A percentile compares a stretch with the other conserved stretches of the same genome.
phyloP scores from a whole-genome alignment of 169 alveolate species.

The Toxoplasma gondii region DNA sequence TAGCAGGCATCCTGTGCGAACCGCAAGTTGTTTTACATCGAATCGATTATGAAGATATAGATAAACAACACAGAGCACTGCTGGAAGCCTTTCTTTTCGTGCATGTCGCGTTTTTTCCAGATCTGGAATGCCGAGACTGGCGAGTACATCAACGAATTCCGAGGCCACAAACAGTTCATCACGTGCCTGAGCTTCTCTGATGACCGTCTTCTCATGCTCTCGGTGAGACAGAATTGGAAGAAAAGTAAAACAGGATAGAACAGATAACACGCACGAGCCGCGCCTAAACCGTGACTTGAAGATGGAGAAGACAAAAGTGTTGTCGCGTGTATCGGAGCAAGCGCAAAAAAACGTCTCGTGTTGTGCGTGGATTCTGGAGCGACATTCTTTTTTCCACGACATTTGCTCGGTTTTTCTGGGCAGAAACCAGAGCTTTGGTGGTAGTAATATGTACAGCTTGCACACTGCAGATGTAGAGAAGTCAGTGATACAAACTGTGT shows the following conservation, averaged over 20 bases:
- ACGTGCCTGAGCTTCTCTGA: constrained; percentile 85
- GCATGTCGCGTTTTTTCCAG: constrained; percentile 33
- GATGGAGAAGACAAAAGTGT: not conserved
- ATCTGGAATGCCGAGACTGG: constrained; percentile 84
- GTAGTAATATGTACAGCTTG: no score
- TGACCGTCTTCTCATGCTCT: constrained; percentile 84
- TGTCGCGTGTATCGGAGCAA: not conserved
- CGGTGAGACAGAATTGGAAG: constrained; percentile 60
- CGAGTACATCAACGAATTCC: constrained; percentile 74
- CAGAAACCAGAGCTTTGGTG: no score
- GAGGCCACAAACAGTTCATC: constrained; percentile 85
- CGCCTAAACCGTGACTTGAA: not conserved
- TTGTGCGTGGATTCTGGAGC: no score
- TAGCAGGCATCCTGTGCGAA: no score
- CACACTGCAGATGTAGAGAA: no score
- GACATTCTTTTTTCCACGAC: no score
- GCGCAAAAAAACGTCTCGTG: not conserved
- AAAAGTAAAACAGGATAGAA: no score
- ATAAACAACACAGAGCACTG: not conserved
- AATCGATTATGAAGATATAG: no score
- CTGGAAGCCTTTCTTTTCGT: not conserved
- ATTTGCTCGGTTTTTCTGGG: no score
- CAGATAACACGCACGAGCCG: no score
- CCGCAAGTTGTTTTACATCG: not conserved
- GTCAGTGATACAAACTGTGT: no score